Conservation (phyloP, 495 filamentous ascomycete species). For the Trichoderma gamsii region DNA sequence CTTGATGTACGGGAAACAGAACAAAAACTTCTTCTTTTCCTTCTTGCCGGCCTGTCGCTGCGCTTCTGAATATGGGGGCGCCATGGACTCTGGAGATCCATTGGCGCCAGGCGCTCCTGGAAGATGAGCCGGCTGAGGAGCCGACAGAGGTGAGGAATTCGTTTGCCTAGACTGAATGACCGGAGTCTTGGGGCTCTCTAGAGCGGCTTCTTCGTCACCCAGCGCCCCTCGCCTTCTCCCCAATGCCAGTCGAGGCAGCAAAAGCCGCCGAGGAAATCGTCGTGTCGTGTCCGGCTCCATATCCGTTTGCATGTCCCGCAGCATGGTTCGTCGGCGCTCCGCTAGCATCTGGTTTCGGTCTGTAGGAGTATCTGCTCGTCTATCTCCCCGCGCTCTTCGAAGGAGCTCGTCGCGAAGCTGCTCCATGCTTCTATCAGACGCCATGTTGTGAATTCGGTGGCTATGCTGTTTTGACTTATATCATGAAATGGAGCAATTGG, state of each 20-base stretch:
- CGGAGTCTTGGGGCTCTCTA: background rate
- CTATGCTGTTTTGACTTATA: background rate
- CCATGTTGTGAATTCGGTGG: background rate
- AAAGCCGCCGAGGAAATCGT: background rate
- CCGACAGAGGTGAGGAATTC: background rate
- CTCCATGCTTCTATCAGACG: slow-evolving; percentile 10
- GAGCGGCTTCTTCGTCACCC: background rate
- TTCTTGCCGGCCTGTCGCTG: slow-evolving; percentile 7
- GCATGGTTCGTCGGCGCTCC: background rate
- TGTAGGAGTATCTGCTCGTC: background rate
- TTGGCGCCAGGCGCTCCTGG: background rate
- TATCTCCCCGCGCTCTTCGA: slow-evolving; percentile 2
- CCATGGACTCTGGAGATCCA: background rate
- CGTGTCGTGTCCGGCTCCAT: background rate
- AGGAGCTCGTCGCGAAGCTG: slow-evolving; percentile 6
- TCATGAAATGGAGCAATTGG: background rate
- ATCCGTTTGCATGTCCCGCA: background rate
- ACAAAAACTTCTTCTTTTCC: slow-evolving; percentile 37
- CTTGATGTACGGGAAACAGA: slow-evolving; percentile 49
- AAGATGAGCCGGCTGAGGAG: background rate
- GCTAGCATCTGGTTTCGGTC: background rate
- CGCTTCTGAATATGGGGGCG: background rate
- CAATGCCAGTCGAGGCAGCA: background rate
- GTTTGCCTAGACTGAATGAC: background rate
- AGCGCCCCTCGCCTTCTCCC: background rate